Evolutionary conservation across 2,329 filamentous ascomycete genomes (phyloP).

Genomic region (Pezicula carpinea): DNA sequence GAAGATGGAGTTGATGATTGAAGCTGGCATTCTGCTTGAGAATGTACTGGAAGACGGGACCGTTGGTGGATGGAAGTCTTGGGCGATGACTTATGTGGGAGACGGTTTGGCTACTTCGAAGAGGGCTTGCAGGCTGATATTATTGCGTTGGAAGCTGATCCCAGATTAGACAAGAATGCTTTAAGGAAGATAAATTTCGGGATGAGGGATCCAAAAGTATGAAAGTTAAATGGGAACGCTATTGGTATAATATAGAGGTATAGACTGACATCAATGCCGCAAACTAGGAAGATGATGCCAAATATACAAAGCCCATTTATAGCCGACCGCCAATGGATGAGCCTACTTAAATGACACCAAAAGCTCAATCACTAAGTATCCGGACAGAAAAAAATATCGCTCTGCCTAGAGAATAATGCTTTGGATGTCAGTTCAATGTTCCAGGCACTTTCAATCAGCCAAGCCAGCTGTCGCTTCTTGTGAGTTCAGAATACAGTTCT

Average conservation of each 20-base stretch:
- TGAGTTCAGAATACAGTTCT: neutral
- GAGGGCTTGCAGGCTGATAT: constrained; percentile 46
- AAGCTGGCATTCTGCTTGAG: constrained; percentile 44
- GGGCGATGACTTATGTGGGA: constrained; percentile 47
- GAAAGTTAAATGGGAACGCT: constrained; percentile 34
- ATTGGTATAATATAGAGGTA: constrained; percentile 4
- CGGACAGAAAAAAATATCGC: no score
- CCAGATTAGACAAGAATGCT: constrained; percentile 34
- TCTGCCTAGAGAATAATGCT: no score
- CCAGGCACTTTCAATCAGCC: neutral
- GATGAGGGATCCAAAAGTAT: constrained; percentile 52
- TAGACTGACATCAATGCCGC: no score
- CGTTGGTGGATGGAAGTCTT: constrained; percentile 50
- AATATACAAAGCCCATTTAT: no score
- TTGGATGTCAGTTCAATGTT: no score
- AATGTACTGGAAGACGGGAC: constrained; percentile 47
- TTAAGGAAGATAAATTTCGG: constrained; percentile 47
- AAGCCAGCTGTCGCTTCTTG: neutral
- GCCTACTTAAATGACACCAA: neutral
- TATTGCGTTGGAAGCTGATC: constrained; percentile 42
- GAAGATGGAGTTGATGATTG: constrained; percentile 49
- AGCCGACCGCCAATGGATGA: neutral
- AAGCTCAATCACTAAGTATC: no score
- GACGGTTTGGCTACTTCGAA: constrained; percentile 47
- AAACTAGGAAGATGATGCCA: no score